Conservation (phyloP, 1,284 basidiomycete genomes). For the Moesziomyces parantarcticus region DNA sequence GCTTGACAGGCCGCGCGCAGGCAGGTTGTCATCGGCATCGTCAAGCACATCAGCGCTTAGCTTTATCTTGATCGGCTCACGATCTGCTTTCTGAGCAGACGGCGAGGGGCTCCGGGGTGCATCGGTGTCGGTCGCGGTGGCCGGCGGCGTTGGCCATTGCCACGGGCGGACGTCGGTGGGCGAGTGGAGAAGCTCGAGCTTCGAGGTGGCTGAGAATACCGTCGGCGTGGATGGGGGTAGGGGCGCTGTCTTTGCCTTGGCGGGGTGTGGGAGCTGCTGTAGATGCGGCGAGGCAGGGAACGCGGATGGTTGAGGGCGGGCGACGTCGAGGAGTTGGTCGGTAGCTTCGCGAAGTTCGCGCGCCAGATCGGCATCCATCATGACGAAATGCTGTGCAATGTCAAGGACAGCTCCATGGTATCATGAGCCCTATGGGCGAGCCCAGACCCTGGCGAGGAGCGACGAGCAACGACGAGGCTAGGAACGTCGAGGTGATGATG, state of each 20-base stretch:
- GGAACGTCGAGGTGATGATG: not conserved
- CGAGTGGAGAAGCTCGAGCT: constrained; percentile 32
- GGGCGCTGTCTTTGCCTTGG: not conserved
- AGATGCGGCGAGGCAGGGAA: constrained; percentile 17
- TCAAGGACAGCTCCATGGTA: not conserved
- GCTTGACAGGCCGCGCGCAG: constrained; percentile 24
- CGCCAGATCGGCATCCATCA: constrained; percentile 43
- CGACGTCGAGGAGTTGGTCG: constrained; percentile 43
- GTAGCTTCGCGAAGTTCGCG: constrained; percentile 49
- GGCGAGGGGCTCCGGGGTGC: constrained; percentile 3
- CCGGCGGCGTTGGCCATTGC: constrained; percentile 26
- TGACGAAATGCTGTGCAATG: not conserved
- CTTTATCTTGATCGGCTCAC: constrained; percentile 19
- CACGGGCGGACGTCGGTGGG: constrained; percentile 42
- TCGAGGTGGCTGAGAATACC: constrained; percentile 21
- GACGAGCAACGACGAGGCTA: not conserved
- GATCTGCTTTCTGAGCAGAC: not conserved
- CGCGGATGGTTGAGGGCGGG: constrained; percentile 6
- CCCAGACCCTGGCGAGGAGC: constrained; percentile 1
- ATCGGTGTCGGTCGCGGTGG: not conserved
- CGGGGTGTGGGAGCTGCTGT: not conserved
- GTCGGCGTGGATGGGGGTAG: constrained; percentile 1
- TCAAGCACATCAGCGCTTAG: constrained; percentile 6
- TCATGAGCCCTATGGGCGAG: not conserved
- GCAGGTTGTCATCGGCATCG: constrained; percentile 37